These are phyloP conservation scores for Perkinsus chesapeaki DNA, from an alignment of 169 alveolate species.

Conservation along the genomic window DNA sequence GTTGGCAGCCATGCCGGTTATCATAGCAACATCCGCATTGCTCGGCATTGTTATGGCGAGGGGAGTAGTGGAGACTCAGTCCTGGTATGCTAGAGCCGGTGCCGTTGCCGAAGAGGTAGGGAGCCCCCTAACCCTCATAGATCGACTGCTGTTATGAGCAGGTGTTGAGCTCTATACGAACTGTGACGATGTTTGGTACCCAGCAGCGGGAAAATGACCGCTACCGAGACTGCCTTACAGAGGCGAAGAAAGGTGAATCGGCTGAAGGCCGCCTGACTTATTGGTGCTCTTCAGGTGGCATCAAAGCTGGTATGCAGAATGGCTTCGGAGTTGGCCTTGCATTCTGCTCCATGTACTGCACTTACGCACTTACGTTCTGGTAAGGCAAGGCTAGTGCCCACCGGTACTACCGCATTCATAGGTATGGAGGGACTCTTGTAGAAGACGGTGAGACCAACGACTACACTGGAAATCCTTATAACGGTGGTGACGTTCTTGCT, in stretches of 20 bases:
- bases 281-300: background rate
- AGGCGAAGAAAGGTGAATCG: background rate
- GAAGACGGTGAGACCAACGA: background rate
- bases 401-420: background rate
- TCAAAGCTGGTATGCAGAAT: background rate
- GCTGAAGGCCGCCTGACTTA: background rate
- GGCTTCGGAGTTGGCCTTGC: background rate
- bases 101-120: background rate
- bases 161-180: background rate
- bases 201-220: background rate
- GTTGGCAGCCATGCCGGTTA: background rate
- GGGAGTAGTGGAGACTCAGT: background rate
- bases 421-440: background rate
- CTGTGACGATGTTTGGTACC: background rate
- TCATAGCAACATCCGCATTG: background rate
- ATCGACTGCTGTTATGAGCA: background rate
- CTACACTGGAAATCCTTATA: background rate
- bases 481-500: background rate
- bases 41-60: background rate
- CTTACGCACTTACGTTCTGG: background rate
- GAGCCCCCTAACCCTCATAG: background rate
- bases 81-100: background rate
- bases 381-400: background rate
- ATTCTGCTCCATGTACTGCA: background rate
- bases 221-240: background rate